Evolutionary conservation across 2,329 filamentous ascomycete species (phyloP), one percentile per base, ranked within the genome.

Genomic region (Mariannaea elegans): DNA sequence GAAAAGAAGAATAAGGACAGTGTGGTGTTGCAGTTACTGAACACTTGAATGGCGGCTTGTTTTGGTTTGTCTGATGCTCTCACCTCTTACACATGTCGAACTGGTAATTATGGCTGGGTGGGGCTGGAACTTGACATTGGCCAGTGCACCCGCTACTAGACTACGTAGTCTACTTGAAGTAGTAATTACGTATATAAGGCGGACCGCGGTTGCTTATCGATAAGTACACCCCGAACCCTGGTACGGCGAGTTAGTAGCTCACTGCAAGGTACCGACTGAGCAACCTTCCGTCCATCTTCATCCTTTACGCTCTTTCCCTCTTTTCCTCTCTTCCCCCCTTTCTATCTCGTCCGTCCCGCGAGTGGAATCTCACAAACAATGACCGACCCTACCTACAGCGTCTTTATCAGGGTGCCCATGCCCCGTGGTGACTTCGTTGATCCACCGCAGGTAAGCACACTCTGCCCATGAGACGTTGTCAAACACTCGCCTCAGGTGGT

Each of bases 381-480:
- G 77, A 64, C 85, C 78, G 83, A 87, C 53, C 82, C 84, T 41
- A 81, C 76, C 32, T 89, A 87, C 74, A 97, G 92, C 13, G 86
- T 88, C 60, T 92, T 97, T 71, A 87, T 99, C 64, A 86, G 94
- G 63, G 85, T 98, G n/a, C 95, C 95, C 21, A 96, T 97, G 71
- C 87, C 90, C 32, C 87, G 95, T 56, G 90, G 91, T 38, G 88
- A 91, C 70, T 99, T 99, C 78, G 86, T 94, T 62, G 94, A 99
- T 77, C 95, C 95, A 57, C 91, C 92, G 45, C 89, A 90, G 65
- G 94, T 94, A 84, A 74, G 85, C 74, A 59, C 45, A 36, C 48
- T 44, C 34, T 41, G 29, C 44, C 47, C 44, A 32, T 56, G 50
- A 44, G 48, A 39, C 32, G 44, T 38, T 62, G 63, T 70, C 58